These are phyloP conservation scores for Calonectria hawksworthii DNA, from an alignment of 2,329 filamentous ascomycete species.

Conservation along the genomic window DNA sequence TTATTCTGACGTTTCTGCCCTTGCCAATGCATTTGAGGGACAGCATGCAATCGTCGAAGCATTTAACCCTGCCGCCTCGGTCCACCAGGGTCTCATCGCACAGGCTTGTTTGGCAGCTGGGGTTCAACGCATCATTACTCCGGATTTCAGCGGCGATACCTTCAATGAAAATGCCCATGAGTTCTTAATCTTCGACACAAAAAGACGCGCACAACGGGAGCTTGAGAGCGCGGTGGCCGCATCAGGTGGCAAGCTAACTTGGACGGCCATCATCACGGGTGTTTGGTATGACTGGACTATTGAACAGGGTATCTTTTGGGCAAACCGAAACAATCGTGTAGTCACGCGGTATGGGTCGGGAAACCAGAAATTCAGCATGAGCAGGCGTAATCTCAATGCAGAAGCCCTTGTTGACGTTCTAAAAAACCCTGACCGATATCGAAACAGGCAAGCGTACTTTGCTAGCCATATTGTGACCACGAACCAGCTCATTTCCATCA, in stretches of 20 bases:
- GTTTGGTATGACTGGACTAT: conserved; percentile 41
- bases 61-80: conserved; percentile 40
- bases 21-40: conserved; percentile 8
- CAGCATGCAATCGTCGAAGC: conserved; percentile 39
- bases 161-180: conserved; percentile 32
- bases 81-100: conserved; percentile 35
- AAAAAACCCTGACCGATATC: conserved; percentile 5
- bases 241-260: conserved; percentile 15
- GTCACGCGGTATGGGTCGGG: conserved; percentile 32
- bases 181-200: conserved; percentile 28
- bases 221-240: conserved; percentile 27
- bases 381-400: conserved; percentile 18
- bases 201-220: conserved; percentile 33
- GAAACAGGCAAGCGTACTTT: conserved; percentile 29
- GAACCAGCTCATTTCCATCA: not conserved
- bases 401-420: conserved; percentile 24
- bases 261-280: conserved; percentile 39
- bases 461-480: conserved; percentile 24
- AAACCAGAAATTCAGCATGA: conserved; percentile 26
- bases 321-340: conserved; percentile 19
- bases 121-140: conserved; percentile 36
- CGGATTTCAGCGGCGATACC: conserved; percentile 40
- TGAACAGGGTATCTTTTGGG: conserved; percentile 35
- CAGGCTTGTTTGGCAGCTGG: conserved; percentile 34
- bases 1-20: not conserved